A percentile compares a stretch with the other conserved stretches of the same genome.
These are phyloP conservation scores for Neoboletus brunneissimus DNA, from an alignment of 768 basidiomycete species.

Conservation along the genomic window DNA sequence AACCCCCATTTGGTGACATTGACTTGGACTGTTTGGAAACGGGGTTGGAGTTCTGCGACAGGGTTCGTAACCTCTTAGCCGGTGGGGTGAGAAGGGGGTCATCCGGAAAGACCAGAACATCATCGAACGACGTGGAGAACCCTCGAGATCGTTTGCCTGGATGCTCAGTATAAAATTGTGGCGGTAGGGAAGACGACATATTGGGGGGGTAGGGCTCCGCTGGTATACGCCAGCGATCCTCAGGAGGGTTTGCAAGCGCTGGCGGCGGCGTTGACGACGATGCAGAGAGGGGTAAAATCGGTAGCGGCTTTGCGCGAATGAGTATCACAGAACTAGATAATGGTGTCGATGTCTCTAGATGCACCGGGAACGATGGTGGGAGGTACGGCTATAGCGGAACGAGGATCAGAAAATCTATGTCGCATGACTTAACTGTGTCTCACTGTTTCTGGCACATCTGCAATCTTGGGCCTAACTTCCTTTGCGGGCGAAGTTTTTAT, in stretches of 20 bases:
- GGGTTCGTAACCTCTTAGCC: slow-evolving; percentile 20
- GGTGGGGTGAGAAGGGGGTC: slow-evolving; percentile 21
- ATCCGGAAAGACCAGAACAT: slow-evolving; percentile 8
- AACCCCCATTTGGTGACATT: slow-evolving; percentile 10
- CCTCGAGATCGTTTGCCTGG: slow-evolving; percentile 31
- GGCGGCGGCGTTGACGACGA: slow-evolving; percentile 28
- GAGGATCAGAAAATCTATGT: slow-evolving; percentile 13
- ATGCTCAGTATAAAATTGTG: slow-evolving; percentile 12
- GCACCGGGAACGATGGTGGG: slow-evolving; percentile 55
- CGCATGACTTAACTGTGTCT: slow-evolving; percentile 15
- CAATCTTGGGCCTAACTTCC: slow-evolving; percentile 25
- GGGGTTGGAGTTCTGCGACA: slow-evolving; percentile 1
- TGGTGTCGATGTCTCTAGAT: slow-evolving; percentile 55
- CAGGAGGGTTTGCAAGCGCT: slow-evolving; percentile 18
- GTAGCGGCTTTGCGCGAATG: slow-evolving; percentile 42
- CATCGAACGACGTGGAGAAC: slow-evolving; percentile 30
- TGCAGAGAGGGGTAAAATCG: slow-evolving; percentile 33
- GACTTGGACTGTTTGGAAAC: neutral
- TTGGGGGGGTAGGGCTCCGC: slow-evolving; percentile 8
- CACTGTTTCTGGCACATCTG: slow-evolving; percentile 39
- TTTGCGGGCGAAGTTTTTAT: slow-evolving; percentile 2
- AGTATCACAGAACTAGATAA: slow-evolving; percentile 20
- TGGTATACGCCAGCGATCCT: slow-evolving; percentile 10
- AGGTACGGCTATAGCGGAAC: slow-evolving; percentile 39
- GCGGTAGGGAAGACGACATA: slow-evolving; percentile 14